Evolutionary conservation across 2,329 filamentous ascomycete species (phyloP), one percentile per base, ranked within the genome.

Genomic region (Chalaropsis thielavioides): DNA sequence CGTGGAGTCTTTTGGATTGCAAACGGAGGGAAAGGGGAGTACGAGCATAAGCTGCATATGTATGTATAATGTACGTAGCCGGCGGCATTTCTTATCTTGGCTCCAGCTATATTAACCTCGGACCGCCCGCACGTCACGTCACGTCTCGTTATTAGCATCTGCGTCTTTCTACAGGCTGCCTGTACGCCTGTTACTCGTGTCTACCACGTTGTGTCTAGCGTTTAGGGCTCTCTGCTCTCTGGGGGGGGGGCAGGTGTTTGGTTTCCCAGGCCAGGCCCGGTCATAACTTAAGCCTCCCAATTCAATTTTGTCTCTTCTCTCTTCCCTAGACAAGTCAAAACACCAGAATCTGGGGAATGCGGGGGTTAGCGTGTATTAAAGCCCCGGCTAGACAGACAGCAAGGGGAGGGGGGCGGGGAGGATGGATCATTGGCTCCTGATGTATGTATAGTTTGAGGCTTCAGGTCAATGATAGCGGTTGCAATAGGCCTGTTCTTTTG

Each of bases 281-380:
- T 4, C 8, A 38, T 38, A 8, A 38, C 35, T 38, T 38, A 10
- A 38, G 35, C 35, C 35, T 38, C 35, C 7, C 35, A 6, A 38
- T 38, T 38, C 3, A 4, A 38, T 38, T 35, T 2, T 60, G n/a
- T 22, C 19, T n/a, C 56, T 56, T 56, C 51, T 17, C 24, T 31
- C 51, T 43, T 43, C 44, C 41, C 60, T 43, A 35, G 44, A 38
- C 60, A 3, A 27, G n/a, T 19, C 24, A 62, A 31, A 40, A 19
- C 27, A 27, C 35, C 41, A 41, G 44, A 62, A 62, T 49, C 41
- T 41, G 60, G 60, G 60, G 60, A 49, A 49, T 46, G 43, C 60
- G 41, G 60, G 60, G 60, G 51, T n/a, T 56, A 56, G 51, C 51
- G 51, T 15, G 51, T 8, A 19, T n/a, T 56, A 56, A 27, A 56